phyloP scores from a whole-genome alignment of 2,329 filamentous ascomycete species.

The Diaporthe destruens region DNA sequence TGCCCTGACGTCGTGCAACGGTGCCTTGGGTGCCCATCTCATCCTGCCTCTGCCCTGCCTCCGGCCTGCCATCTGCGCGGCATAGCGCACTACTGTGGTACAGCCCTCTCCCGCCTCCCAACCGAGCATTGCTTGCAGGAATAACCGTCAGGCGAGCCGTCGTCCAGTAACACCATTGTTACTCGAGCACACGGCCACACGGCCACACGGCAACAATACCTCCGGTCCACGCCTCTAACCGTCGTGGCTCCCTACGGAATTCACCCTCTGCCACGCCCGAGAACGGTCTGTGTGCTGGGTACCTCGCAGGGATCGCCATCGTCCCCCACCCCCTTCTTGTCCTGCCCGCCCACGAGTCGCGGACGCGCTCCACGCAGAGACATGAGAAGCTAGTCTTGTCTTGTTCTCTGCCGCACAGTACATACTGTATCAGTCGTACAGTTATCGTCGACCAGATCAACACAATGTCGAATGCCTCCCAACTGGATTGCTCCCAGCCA shows the following conservation, averaged over 20 bases:
- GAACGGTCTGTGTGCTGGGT: slow-evolving; percentile 31
- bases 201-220: slow-evolving; percentile 33
- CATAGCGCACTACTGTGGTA: slow-evolving; percentile 12
- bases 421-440: slow-evolving; percentile 16
- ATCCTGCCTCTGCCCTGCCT: not conserved
- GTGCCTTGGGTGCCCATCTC: slow-evolving; percentile 13
- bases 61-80: slow-evolving; percentile 11
- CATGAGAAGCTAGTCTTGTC: not conserved
- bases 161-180: slow-evolving; percentile 35
- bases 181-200: slow-evolving; percentile 36
- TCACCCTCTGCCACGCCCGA: slow-evolving; percentile 35
- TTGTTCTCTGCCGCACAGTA: slow-evolving; percentile 25
- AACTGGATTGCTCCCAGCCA: slow-evolving; percentile 33
- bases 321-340: slow-evolving; percentile 26
- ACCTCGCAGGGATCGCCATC: slow-evolving; percentile 35
- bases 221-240: slow-evolving; percentile 38
- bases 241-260: slow-evolving; percentile 12
- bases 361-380: slow-evolving; percentile 22
- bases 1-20: slow-evolving; percentile 34
- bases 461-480: not conserved
- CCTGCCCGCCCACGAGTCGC: slow-evolving; percentile 27
- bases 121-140: slow-evolving; percentile 41
- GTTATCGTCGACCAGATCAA: slow-evolving; percentile 26
- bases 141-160: slow-evolving; percentile 22
- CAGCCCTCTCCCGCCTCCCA: slow-evolving; percentile 33